Base-by-base conservation (phyloP, 352 stramenopile genomes). In the Pythium diclinum region DNA sequence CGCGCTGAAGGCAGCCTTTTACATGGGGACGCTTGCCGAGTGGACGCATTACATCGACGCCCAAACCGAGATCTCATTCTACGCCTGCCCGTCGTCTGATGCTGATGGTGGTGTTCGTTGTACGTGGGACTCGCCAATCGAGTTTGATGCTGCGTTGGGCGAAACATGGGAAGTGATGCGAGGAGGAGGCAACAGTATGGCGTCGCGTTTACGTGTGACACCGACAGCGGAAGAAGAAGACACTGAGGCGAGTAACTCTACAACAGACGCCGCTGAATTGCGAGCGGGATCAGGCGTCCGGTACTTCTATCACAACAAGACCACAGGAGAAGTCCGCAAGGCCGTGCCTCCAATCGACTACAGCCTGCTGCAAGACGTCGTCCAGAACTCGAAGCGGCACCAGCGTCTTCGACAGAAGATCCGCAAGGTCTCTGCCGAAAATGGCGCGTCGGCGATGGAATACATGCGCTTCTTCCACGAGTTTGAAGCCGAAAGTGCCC, bases 1-100 rank as follows among this genome's bases (percentile, higher is more conserved):
- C 1, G 73, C 71, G 0, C 53, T 91, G 9, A 56, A 56, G 7
- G 63, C 68, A 11, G 74, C 75, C 8, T 86, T 76, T 56, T 73
- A 61, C 34, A 85, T 94, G 75, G 80, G 81, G 0, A 74, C 69
- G 7, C 62, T 94, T 7, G 81, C 80, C 10, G 81, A 91, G 32
- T 94, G 85, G 85, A 85, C 76, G 17, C 84, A 91, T 53, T 94
- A 91, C 56, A 64, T 94, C 8, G 83, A 94, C 46, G 60, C 73
- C 0, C 48, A 59, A 28, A 81, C 78, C 1, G 80, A 85, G 56
- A 53, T 73, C 23, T 76, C 80, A 21, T 91, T 89, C 49, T 88
- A 85, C 65, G 69, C 71, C 13, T 76, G 56, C 19, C 17, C 21
- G 19, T 47, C 19, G 16, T 51, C 19, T 32, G 34, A 59, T 1